Percentiles rank a stretch among this genome's conserved stretches.
Evolutionary conservation across 495 filamentous ascomycete species (phyloP).

Genomic region (Geopyxis carbonaria): DNA sequence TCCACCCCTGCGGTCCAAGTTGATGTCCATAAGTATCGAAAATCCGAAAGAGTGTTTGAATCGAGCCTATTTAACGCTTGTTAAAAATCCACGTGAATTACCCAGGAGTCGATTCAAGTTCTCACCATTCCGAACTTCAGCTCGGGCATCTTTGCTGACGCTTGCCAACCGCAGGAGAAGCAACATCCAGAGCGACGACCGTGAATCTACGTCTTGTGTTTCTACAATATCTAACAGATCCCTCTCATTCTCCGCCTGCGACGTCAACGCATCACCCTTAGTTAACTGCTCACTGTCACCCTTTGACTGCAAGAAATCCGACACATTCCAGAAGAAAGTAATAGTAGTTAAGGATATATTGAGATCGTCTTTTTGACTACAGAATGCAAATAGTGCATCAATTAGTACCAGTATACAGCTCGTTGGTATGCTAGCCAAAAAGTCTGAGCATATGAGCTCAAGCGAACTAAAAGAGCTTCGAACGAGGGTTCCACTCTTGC

Average conservation of each 20-base stretch:
- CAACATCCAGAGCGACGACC: constrained; percentile 64
- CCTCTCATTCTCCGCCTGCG: constrained; percentile 32
- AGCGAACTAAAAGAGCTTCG: constrained; percentile 71
- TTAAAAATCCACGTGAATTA: constrained; percentile 2
- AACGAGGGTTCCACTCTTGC: constrained; percentile 42
- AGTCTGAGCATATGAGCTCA: constrained; percentile 89
- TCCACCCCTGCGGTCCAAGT: constrained; percentile 63
- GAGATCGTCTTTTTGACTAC: constrained; percentile 70
- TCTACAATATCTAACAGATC: constrained; percentile 35
- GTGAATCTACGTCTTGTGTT: constrained; percentile 35
- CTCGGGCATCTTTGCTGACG: constrained; percentile 55
- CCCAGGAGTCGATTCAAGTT: too few species aligned
- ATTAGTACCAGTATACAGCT: constrained; percentile 66
- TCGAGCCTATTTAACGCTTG: constrained; percentile 32
- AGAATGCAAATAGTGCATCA: constrained; percentile 76
- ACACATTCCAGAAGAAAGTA: constrained; percentile 88
- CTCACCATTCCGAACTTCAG: constrained; percentile 76
- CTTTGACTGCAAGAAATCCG: constrained; percentile 50
- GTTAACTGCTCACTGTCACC: constrained; percentile 25
- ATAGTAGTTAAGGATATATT: constrained; percentile 90
- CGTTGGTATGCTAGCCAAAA: constrained; percentile 60
- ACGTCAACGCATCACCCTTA: constrained; percentile 27
- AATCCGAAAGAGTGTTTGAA: constrained; percentile 79
- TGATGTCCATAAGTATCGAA: constrained; percentile 80
- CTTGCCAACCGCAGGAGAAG: constrained; percentile 61